phyloP scores from a whole-genome alignment of 306 rosid species.

The Oemleria cerasiformis region DNA sequence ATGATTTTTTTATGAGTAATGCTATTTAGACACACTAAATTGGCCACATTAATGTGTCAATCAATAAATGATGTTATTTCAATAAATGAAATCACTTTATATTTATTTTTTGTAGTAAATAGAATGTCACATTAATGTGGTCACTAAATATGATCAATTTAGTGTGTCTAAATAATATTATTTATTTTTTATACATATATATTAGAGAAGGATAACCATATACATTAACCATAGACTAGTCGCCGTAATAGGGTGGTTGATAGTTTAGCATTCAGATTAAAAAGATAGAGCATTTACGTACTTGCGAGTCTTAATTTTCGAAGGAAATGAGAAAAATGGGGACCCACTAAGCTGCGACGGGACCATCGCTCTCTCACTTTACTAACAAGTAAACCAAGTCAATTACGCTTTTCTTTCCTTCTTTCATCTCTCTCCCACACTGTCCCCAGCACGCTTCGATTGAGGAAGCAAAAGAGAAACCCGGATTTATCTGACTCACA shows the following conservation, averaged over 20 bases:
- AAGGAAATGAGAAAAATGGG: neutral
- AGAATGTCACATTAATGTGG: too few relatives aligned
- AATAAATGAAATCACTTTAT: too few relatives aligned
- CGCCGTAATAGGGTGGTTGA: neutral
- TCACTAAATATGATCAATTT: too few relatives aligned
- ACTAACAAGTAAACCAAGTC: conserved; percentile 15
- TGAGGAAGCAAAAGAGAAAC: conserved; percentile 16
- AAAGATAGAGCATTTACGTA: conserved; percentile 24
- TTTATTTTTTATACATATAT: too few relatives aligned
- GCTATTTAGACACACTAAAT: too few relatives aligned
- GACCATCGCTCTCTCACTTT: conserved; percentile 10
- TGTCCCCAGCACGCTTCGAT: conserved; percentile 1
- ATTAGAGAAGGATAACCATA: too few relatives aligned
- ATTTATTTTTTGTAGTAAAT: too few relatives aligned
- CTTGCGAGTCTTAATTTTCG: neutral
- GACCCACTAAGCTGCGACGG: conserved; percentile 27
- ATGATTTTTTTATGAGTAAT: too few relatives aligned
- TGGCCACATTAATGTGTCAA: too few relatives aligned
- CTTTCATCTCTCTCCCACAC: neutral
- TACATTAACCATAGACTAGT: too few relatives aligned
- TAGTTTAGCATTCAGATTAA: neutral
- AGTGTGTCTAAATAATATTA: too few relatives aligned
- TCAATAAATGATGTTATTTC: too few relatives aligned
- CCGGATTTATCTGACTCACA: conserved; percentile 49
- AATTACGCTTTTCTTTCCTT: neutral